Base-by-base conservation (phyloP, 2,329 filamentous ascomycete species). In the Helminthosporium solani region DNA sequence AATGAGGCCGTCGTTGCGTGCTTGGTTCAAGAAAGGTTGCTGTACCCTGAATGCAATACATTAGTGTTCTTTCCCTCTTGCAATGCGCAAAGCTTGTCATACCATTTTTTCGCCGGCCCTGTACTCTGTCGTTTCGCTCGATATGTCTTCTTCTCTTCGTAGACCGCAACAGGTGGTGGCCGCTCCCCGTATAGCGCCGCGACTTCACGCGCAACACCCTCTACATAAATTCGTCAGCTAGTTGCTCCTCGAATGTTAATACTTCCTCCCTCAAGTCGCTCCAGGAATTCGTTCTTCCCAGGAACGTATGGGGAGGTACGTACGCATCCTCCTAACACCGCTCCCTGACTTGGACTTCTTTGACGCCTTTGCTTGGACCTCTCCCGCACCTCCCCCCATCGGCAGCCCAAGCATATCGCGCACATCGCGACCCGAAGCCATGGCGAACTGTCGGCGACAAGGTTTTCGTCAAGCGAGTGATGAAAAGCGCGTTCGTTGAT, bases 341-440 rank as follows among this genome's bases (percentile, higher is more conserved):
- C 54, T 63, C 35, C 63, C 75, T 6, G 81, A 75, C 67, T 87
- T 90, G 60, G 86, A 83, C 67, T 94, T 95, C 34, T 81, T 73
- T 33, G 84, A 82, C 74, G 43, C 76, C 64, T 41, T 72, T 46
- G 65, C 64, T 40, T 59, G 74, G n/a, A n/a, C n/a, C 28, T 38
- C 35, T 23, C 35, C 35, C 40, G 74, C 61, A 40, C 73, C 61
- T 40, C 73, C 61, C 47, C 71, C 61, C 84, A 54, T 85, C 58
- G 83, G 85, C 67, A 95, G 78, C 70, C 91, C 89, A 64, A 95
- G 83, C 66, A 95, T 88, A 70, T 95, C 90, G 74, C 88, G 89
- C 59, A 95, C 83, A 78, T 95, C 90, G 55, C 68, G 64, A 52
- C 66, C 62, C 40, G 66, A 64, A 49, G 67, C 64, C 67, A 70